phyloP scores from a whole-genome alignment of 202 grass and related monocot genomes.

The Brachypodium distachyon region DNA sequence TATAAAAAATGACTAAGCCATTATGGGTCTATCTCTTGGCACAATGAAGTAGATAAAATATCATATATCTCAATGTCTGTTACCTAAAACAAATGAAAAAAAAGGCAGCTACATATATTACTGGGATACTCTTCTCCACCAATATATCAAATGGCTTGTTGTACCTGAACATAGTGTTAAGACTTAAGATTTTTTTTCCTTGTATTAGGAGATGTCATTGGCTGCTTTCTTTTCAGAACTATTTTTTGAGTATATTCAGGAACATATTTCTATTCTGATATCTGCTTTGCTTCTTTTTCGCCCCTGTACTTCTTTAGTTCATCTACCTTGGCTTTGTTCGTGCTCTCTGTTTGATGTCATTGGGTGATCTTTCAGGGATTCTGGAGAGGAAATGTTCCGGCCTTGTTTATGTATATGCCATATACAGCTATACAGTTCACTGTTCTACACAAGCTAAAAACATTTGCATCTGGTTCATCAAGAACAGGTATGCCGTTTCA shows the following conservation, averaged over 20 bases:
- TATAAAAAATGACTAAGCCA: neutral
- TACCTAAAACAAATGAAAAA: neutral
- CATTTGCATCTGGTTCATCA: slow-evolving; percentile 89
- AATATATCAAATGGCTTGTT: neutral
- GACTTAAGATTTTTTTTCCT: neutral
- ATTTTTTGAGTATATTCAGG: neutral
- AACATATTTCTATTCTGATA: neutral
- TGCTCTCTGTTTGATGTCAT: neutral
- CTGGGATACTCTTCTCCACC: neutral
- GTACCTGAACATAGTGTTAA: neutral
- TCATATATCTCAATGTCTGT: neutral
- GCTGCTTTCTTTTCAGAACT: neutral
- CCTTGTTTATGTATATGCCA: slow-evolving; percentile 92
- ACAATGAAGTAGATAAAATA: neutral
- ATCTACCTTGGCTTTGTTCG: neutral
- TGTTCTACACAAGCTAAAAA: slow-evolving; percentile 89
- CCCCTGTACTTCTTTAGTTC: neutral
- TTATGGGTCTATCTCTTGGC: neutral
- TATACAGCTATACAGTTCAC: slow-evolving; percentile 96
- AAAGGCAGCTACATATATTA: neutral
- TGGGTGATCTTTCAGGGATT: slow-evolving; percentile 58
- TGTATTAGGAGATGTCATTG: slow-evolving; percentile 1
- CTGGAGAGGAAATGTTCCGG: slow-evolving; percentile 99
- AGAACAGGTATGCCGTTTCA: slow-evolving; percentile 47
- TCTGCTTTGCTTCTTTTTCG: neutral